phyloP scores from a whole-genome alignment of 768 basidiomycete genomes.

The Psilocybe azurescens region DNA sequence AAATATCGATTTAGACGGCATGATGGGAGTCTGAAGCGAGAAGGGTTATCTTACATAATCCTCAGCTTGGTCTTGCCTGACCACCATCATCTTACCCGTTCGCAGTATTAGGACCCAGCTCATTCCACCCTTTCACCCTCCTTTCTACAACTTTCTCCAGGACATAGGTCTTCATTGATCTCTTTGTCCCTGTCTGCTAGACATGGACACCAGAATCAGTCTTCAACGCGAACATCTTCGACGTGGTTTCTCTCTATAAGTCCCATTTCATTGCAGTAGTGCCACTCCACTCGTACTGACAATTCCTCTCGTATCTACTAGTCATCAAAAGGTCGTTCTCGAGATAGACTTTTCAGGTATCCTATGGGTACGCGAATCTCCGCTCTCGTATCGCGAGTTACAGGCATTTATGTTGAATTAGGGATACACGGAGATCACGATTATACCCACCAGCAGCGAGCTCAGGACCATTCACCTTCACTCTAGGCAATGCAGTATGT shows the following conservation, averaged over 20 bases:
- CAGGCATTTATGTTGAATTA: conserved; percentile 37
- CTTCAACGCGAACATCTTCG: conserved; percentile 82
- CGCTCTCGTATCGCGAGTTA: conserved; percentile 6
- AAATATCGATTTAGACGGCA: conserved; percentile 87
- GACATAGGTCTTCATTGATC: conserved; percentile 32
- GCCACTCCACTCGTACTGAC: conserved; percentile 39
- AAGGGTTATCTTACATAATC: conserved; percentile 40
- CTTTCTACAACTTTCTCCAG: conserved; percentile 20
- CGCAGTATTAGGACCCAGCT: conserved; percentile 26
- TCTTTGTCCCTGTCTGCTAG: conserved; percentile 25
- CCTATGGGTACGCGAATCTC: conserved; percentile 66
- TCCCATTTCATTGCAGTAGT: conserved; percentile 39
- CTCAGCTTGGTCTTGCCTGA: conserved; percentile 33
- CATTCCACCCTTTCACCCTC: conserved; percentile 17
- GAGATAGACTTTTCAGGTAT: conserved; percentile 92
- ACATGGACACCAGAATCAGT: conserved; percentile 55
- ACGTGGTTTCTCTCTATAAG: conserved; percentile 91
- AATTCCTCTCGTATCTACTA: conserved; percentile 65
- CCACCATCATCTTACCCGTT: conserved; percentile 32
- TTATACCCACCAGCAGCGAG: conserved; percentile 80
- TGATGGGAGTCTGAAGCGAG: conserved; percentile 39
- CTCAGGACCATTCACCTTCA: conserved; percentile 88
- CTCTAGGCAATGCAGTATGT: conserved; percentile 85
- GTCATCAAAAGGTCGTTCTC: conserved; percentile 94
- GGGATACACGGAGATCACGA: conserved; percentile 94